Base-by-base conservation (phyloP, 768 basidiomycete species). In the Lentinula boryana region DNA sequence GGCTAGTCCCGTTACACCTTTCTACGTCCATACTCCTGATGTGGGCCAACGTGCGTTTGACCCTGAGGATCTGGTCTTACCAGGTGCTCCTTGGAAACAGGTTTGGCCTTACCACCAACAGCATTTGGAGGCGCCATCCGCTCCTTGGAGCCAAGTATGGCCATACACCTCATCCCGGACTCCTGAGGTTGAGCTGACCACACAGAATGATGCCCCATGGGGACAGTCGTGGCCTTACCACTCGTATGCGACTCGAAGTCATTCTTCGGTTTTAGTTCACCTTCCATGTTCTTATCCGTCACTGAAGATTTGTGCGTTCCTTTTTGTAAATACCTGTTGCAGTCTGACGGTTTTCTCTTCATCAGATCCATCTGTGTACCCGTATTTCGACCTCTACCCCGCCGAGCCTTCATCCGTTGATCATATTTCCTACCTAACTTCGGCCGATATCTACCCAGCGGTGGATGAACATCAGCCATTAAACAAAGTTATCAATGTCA, bases 21-120 rank as follows among this genome's bases (percentile, higher is more conserved):
- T 69, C 60, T 69, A 72, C 55, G 70, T 77, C 9, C 69, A 63
- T 5, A 78, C 78, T 12, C 79, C 79, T 40, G 79, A 79, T 63
- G 70, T 68, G 7, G 79, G 71, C 4, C 73, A 76, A 60, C 74
- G 75, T 40, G 54, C 64, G 12, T 74, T 75, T 60, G 72, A 76
- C 51, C 52, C 61, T 27, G 60, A 63, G 31, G 41, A 41, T 13
- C 35, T 43, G 23, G 53, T 31, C 5, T n/a, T 32, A 5, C 43
- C 27, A 4, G 27, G n/a, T 57, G 57, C 23, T 23, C 70, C 71
- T 23, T 76, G 74, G 73, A 49, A 40, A 35, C 66, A 71, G 23
- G 55, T 57, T 12, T 62, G 61, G 61, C 61, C 61, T 18, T 56
- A 49, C 41, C 3, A 46, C 43, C 38, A 56, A 58, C 41, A 36